phyloP scores from a whole-genome alignment of 371 early-diverging fungal species.

The Zancudomyces culisetae region DNA sequence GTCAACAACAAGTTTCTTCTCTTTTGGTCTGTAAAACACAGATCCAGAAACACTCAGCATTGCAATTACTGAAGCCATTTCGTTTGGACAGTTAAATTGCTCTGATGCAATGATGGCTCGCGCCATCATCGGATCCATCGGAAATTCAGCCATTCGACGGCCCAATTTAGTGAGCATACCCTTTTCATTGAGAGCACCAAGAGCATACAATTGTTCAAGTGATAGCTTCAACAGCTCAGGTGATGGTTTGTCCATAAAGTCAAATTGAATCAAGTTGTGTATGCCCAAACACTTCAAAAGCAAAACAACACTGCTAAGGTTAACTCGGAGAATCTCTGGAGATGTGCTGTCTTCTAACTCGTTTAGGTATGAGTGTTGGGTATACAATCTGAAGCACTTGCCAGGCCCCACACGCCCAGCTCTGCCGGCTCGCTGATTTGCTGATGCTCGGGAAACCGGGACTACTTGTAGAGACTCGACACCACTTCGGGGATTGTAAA shows the following conservation, averaged over 20 bases:
- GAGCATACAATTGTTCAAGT: conserved; percentile 80
- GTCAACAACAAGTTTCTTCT: conserved; percentile 82
- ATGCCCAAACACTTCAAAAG: conserved; percentile 84
- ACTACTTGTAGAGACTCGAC: conserved; percentile 88
- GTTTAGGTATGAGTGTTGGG: conserved; percentile 81
- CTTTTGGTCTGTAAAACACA: conserved; percentile 84
- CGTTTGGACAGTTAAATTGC: conserved; percentile 83
- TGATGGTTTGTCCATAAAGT: conserved; percentile 95
- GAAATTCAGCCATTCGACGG: conserved; percentile 96
- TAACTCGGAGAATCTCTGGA: conserved; percentile 93
- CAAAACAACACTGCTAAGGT: conserved; percentile 78
- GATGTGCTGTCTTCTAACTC: conserved; percentile 84
- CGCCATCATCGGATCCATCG: conserved; percentile 89
- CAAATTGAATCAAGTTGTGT: conserved; percentile 87
- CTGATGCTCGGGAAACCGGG: conserved; percentile 76
- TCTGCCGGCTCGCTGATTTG: conserved; percentile 94
- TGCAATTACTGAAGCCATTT: conserved; percentile 33
- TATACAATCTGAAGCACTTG: conserved; percentile 95
- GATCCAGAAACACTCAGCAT: conserved; percentile 88
- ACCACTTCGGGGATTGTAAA: conserved; percentile 80
- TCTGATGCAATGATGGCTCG: conserved; percentile 82
- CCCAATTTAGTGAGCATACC: conserved; percentile 93
- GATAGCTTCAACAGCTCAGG: conserved; percentile 82
- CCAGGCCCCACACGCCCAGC: conserved; percentile 96
- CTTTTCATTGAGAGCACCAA: conserved; percentile 85